phyloP scores from a whole-genome alignment of 805 yeast genomes.

The Yarrowia phangngaensis region DNA sequence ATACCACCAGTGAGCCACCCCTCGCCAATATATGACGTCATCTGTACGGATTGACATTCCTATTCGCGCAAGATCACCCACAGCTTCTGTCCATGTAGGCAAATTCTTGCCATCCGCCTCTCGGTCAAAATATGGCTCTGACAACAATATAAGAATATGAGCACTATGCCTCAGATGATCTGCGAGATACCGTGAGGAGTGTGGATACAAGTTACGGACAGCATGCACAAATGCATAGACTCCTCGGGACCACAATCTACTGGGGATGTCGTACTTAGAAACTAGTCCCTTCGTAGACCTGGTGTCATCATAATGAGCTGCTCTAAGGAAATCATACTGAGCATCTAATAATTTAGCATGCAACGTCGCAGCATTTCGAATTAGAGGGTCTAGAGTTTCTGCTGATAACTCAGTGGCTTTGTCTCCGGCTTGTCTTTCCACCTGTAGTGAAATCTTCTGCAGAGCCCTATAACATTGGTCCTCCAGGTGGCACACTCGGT shows the following conservation, averaged over 20 bases:
- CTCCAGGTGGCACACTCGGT: constrained; percentile 21
- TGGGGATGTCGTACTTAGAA: constrained; percentile 23
- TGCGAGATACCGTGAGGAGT: constrained; percentile 1
- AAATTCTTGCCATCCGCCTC: constrained; percentile 14
- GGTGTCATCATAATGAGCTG: constrained; percentile 9
- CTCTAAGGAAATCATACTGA: constrained; percentile 15
- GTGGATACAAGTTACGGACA: constrained; percentile 11
- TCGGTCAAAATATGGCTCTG: constrained; percentile 21
- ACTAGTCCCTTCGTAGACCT: constrained; percentile 10
- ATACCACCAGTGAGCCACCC: constrained; percentile 26
- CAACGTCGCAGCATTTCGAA: not conserved
- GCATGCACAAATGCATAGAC: constrained; percentile 23
- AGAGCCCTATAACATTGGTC: constrained; percentile 11
- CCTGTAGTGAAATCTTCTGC: constrained; percentile 15
- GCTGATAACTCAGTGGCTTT: not conserved
- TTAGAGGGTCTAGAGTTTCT: constrained; percentile 1
- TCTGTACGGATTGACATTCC: constrained; percentile 17
- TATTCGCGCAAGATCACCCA: constrained; percentile 22
- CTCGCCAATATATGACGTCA: constrained; percentile 22
- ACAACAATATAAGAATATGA: constrained; percentile 6
- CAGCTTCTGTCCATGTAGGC: constrained; percentile 23
- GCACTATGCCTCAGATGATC: constrained; percentile 18
- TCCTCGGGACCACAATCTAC: constrained; percentile 20
- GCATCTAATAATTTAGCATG: constrained; percentile 20
- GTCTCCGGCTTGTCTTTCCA: not conserved